phyloP scores from a whole-genome alignment of 805 yeast genomes.

The Kuraishia borneana region DNA sequence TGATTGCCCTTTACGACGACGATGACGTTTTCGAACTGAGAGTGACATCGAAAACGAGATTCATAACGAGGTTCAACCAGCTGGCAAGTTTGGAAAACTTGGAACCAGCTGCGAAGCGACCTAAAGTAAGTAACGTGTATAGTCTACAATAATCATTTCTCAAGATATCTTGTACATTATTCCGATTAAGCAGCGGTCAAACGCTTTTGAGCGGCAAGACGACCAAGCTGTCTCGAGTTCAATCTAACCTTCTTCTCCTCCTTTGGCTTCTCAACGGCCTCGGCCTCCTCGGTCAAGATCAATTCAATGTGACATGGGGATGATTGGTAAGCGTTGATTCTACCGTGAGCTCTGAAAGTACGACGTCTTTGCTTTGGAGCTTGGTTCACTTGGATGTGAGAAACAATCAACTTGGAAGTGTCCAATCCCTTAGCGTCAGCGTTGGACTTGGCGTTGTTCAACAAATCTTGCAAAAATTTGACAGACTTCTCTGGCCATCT shows the following conservation, averaged over 20 bases:
- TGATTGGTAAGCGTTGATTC: constrained; percentile 98
- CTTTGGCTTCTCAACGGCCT: constrained; percentile 83
- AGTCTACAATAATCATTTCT: background rate
- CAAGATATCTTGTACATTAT: background rate
- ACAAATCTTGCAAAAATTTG: constrained; percentile 86
- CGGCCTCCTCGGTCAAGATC: constrained; percentile 90
- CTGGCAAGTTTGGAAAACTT: constrained; percentile 4
- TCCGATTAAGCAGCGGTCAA: constrained; percentile 53
- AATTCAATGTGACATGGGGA: constrained; percentile 98
- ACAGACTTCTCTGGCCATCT: constrained; percentile 99
- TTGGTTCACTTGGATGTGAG: constrained; percentile 99
- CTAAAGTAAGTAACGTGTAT: no score
- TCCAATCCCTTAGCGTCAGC: constrained; percentile 99
- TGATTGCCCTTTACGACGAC: constrained; percentile 9
- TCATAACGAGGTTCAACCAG: constrained; percentile 4
- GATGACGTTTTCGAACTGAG: constrained; percentile 12
- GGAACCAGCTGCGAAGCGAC: no score
- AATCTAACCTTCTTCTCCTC: constrained; percentile 46
- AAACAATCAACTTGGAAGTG: constrained; percentile 82
- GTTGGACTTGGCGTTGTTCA: constrained; percentile 96
- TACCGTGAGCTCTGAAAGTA: constrained; percentile 99
- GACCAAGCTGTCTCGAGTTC: constrained; percentile 87
- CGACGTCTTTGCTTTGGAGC: constrained; percentile 99
- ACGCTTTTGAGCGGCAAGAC: constrained; percentile 83
- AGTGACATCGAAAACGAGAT: constrained; percentile 7